Base-by-base conservation (phyloP, 345 rosid species). In the Linum trigynum region DNA sequence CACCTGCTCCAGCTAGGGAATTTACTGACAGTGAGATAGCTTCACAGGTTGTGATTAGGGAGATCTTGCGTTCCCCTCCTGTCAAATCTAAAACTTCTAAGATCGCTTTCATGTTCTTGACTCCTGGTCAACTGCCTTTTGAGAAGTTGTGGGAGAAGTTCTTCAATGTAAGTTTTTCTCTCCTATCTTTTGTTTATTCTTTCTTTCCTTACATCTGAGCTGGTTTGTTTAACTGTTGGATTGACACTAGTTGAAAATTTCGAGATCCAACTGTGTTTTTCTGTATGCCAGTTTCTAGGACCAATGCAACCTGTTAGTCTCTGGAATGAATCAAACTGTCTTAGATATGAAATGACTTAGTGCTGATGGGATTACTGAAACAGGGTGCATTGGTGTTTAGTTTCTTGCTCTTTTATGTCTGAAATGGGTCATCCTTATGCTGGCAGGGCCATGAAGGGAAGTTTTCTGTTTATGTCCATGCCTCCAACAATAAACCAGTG, bases 101-200 rank as follows among this genome's bases (percentile, higher is more conserved):
- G 73, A 81, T 94, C 37, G 98, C 98, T 1, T 92, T 92, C 76
- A 81, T 92, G 90, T 92, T 88, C 84, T 84, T 92, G 74, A 87
- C 81, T 76, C 91, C 91, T 3, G 84, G 94, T 62, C 74, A 88
- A 38, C 79, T 92, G 74, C 97, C 98, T 72, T 90, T 94, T 3
- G 99, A 94, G 95, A 80, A 69, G 84, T 80, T 94, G 14, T 94
- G 99, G 97, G 96, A 91, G 55, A 91, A 71, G 64, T 95, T 95
- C 75, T 89, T 95, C 61, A 77, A 71, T 63, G 99, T 94, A 75
- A 71, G 77, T 39, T 64, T 16, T 56, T 16, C 66, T 45, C 37
- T 56, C 35, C 68, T 23, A 55, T 39, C 15, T 61, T 23, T 23
- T 23, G 32, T 23, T 23, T 23, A 23, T 15, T 71, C 41, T 39